phyloP scores from a whole-genome alignment of 192 early-diverging fungal species.

The Backusella sp. region DNA sequence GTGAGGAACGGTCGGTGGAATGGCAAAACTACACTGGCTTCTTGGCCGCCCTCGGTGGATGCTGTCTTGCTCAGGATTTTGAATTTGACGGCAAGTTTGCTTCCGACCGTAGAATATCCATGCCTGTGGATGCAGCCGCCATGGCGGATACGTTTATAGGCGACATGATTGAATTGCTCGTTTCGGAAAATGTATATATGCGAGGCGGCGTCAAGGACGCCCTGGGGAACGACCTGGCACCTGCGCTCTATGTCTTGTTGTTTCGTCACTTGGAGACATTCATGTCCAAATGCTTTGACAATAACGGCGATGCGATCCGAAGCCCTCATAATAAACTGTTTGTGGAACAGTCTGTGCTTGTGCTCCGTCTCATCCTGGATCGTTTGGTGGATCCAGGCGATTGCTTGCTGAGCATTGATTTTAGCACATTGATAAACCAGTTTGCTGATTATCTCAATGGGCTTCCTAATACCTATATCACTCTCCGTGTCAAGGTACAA shows the following conservation, averaged over 20 bases:
- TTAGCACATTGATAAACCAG: constrained; percentile 59
- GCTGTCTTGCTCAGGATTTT: constrained; percentile 38
- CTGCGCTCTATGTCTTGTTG: constrained; percentile 60
- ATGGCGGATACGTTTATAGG: constrained; percentile 68
- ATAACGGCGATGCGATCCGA: constrained; percentile 52
- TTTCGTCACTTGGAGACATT: constrained; percentile 57
- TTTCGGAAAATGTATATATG: constrained; percentile 70
- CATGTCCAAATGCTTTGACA: constrained; percentile 60
- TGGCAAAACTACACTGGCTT: constrained; percentile 83
- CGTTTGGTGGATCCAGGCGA: constrained; percentile 55
- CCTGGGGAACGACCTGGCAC: constrained; percentile 69
- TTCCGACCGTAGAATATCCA: neutral
- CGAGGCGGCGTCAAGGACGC: constrained; percentile 77
- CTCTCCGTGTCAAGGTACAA: constrained; percentile 64
- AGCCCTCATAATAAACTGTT: constrained; percentile 57
- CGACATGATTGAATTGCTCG: constrained; percentile 74
- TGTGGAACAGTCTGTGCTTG: constrained; percentile 65
- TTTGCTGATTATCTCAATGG: constrained; percentile 69
- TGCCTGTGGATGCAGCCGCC: constrained; percentile 23
- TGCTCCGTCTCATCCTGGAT: constrained; percentile 68
- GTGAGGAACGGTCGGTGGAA: constrained; percentile 35
- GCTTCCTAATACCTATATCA: constrained; percentile 44
- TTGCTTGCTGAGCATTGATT: constrained; percentile 59
- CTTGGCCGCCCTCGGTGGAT: constrained; percentile 72
- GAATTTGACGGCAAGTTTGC: neutral